Base-by-base conservation (phyloP, 2,329 filamentous ascomycete species). In the Clonostachys rosea region DNA sequence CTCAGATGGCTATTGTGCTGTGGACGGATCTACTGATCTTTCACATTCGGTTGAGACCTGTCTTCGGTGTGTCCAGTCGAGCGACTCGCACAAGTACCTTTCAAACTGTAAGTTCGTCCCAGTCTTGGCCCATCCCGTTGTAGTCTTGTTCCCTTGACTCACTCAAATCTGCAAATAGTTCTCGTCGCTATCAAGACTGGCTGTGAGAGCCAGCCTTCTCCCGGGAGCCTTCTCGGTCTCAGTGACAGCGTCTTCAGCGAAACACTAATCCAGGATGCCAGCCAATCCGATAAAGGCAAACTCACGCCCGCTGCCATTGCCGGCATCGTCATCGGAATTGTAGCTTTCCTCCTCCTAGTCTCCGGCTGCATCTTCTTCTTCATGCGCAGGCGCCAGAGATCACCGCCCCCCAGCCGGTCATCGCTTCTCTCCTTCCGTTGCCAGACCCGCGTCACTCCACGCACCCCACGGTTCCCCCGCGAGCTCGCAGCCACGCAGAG, bases 361-460 rank as follows among this genome's bases (percentile, higher is more conserved):
- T 59, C 64, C 0, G 73, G 66, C 5, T 62, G 72, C 50, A 52
- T 62, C 40, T 75, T 72, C 50, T 61, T 81, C 45, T 70, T 72
- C 44, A 53, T 63, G 50, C 74, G 74, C 47, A 77, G 69, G 55
- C 70, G 70, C 20, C 64, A 49, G 40, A 30, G 24, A 30, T 30
- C 24, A 30, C 24, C 24, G 10, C 9, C 24, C 3, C 24, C 8
- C 24, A 74, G 71, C 50, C 64, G 52, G 48, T 18, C n/a, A 30
- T 78, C 76, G 0, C 68, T 71, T 5, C 65, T 79, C 30, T 76
- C 73, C 2, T 79, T 79, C 59, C 69, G 69, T 34, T 79, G 76
- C 60, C 72, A 75, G 48, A 69, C 74, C 1, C 69, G 51, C 10
- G 41, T 60, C 12, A 60, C 58, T 5, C 58, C 56, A 16, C 46